Conservation (phyloP, 768 basidiomycete genomes). For the Pholiota microspora region DNA sequence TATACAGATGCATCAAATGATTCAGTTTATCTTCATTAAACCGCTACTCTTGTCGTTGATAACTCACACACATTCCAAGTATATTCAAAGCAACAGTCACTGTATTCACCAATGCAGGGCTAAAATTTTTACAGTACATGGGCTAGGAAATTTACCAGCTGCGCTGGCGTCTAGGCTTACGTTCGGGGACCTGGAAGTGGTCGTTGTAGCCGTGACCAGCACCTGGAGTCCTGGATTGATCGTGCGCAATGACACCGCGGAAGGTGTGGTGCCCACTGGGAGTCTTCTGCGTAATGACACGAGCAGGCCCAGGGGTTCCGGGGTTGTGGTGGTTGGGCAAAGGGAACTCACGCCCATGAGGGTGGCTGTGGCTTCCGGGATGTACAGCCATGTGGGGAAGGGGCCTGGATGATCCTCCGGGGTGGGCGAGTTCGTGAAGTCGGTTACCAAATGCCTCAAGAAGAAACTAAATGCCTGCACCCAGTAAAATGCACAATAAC, state of each 20-base stretch:
- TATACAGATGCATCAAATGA: too few species aligned
- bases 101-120: too few species aligned
- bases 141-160: too few species aligned
- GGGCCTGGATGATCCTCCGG: background rate
- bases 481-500: background rate
- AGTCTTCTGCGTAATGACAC: conserved; percentile 8
- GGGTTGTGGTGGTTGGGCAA: background rate
- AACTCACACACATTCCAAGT: too few species aligned
- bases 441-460: background rate
- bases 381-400: conserved; percentile 3
- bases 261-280: conserved; percentile 1
- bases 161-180: too few species aligned
- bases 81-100: too few species aligned
- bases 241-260: conserved; percentile 9
- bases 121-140: too few species aligned
- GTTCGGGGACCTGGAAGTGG: conserved; percentile 8
- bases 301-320: background rate
- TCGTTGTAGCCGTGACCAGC: conserved; percentile 5
- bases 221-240: background rate
- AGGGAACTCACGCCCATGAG: background rate
- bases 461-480: background rate
- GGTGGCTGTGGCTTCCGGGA: background rate
- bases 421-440: background rate
- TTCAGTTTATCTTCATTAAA: too few species aligned
- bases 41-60: too few species aligned